These are phyloP conservation scores for Brettanomyces bruxellensis DNA, from an alignment of 805 yeast genomes.

Conservation along the genomic window DNA sequence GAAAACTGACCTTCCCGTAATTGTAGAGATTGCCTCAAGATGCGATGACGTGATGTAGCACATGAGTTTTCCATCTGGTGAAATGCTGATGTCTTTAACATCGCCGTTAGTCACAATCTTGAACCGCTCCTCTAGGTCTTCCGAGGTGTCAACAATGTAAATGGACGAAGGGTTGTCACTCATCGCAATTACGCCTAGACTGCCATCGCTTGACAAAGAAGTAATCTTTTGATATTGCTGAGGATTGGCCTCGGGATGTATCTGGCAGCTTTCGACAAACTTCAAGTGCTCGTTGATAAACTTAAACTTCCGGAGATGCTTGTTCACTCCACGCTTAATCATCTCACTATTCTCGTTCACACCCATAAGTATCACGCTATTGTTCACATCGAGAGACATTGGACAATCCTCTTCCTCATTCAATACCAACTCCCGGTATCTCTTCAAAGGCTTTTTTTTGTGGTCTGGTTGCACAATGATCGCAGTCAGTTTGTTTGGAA, in stretches of 20 bases:
- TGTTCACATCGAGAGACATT: constrained; percentile 59
- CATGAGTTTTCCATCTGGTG: constrained; percentile 57
- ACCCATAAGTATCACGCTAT: constrained; percentile 55
- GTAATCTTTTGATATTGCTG: constrained; percentile 61
- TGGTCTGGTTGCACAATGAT: constrained; percentile 47
- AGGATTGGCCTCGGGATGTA: constrained; percentile 36
- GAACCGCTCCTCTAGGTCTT: constrained; percentile 42
- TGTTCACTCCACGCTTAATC: constrained; percentile 53
- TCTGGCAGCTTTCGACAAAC: constrained; percentile 51
- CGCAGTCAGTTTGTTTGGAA: constrained; percentile 74
- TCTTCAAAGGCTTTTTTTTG: constrained; percentile 38
- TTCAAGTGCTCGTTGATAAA: constrained; percentile 54
- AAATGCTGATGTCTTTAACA: constrained; percentile 57
- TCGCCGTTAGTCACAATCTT: constrained; percentile 45
- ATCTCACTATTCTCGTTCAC: constrained; percentile 60
- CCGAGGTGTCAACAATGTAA: constrained; percentile 46
- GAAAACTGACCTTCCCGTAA: constrained; percentile 33
- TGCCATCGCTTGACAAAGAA: constrained; percentile 46
- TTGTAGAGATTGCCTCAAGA: constrained; percentile 43
- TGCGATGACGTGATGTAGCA: constrained; percentile 51
- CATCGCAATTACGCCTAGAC: constrained; percentile 60
- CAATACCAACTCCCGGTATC: constrained; percentile 47
- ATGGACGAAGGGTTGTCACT: constrained; percentile 57
- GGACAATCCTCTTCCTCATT: constrained; percentile 76
- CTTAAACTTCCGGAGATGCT: constrained; percentile 60